Evolutionary conservation across 179 eudicot genomes (phyloP).

Genomic region (Spergularia azorica): DNA sequence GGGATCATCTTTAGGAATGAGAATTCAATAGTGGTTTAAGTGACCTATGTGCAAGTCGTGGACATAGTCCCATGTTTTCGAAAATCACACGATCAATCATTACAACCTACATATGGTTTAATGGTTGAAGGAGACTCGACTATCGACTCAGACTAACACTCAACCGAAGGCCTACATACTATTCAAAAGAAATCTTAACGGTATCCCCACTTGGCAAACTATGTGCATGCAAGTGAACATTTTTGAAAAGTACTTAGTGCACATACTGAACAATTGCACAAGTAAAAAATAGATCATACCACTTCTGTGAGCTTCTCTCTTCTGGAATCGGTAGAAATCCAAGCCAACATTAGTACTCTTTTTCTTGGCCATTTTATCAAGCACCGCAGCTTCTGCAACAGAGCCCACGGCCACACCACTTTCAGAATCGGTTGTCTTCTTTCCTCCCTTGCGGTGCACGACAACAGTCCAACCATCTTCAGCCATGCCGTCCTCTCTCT

Average conservation of each 20-base stretch:
- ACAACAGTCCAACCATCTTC: slow-evolving; percentile 98
- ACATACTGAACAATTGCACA: neutral
- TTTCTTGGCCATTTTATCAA: slow-evolving; percentile 75
- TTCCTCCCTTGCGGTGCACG: slow-evolving; percentile 83
- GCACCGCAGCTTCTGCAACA: slow-evolving; percentile 75
- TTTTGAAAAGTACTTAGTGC: neutral
- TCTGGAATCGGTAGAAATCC: slow-evolving; percentile 90
- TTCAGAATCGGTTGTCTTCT: slow-evolving; percentile 85
- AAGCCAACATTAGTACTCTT: slow-evolving; percentile 66
- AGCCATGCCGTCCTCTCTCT: slow-evolving; percentile 61
- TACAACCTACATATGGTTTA: neutral
- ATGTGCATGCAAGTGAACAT: neutral
- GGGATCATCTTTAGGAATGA: too few relatives aligned
- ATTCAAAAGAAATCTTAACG: neutral
- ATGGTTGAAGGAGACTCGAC: neutral
- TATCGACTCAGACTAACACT: too few relatives aligned
- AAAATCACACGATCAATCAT: neutral
- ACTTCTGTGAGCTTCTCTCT: slow-evolving; percentile 78
- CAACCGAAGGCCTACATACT: neutral
- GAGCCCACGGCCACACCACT: slow-evolving; percentile 88
- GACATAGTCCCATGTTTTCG: too few relatives aligned
- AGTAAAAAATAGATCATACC: slow-evolving; percentile 48
- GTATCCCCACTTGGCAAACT: neutral
- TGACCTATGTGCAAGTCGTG: too few relatives aligned
- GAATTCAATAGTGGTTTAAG: too few relatives aligned